phyloP scores from a whole-genome alignment of 768 basidiomycete genomes.

The Tephrocybe sp. region DNA sequence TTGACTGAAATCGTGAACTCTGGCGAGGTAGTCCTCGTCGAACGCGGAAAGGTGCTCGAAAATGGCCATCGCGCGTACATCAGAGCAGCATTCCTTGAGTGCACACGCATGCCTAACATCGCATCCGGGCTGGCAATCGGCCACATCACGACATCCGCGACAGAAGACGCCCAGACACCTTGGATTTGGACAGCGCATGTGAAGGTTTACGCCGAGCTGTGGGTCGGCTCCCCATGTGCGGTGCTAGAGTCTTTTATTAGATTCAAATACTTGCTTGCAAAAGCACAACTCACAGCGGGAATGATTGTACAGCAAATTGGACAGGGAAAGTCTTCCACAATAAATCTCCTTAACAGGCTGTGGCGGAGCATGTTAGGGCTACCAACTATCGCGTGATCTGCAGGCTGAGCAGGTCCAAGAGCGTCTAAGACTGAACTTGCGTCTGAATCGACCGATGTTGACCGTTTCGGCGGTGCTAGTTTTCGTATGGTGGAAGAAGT shows the following conservation, averaged over 20 bases:
- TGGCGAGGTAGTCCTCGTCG: conserved; percentile 5
- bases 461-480: not conserved
- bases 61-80: conserved; percentile 13
- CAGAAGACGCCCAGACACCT: not conserved
- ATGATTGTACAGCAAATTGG: not conserved
- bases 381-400: too few species aligned
- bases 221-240: not conserved
- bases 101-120: not conserved
- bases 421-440: too few species aligned
- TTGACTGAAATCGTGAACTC: not conserved
- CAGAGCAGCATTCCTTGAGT: conserved; percentile 8
- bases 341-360: too few species aligned
- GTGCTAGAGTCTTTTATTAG: not conserved
- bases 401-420: not conserved
- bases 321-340: not conserved
- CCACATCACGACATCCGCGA: conserved; percentile 7
- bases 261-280: not conserved
- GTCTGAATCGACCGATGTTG: too few species aligned
- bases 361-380: too few species aligned
- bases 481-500: not conserved
- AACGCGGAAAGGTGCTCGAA: conserved; percentile 11
- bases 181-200: conserved; percentile 3
- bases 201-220: conserved; percentile 1
- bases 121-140: conserved; percentile 1
- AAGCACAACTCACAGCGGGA: conserved; percentile 3